Conservation (phyloP, 345 rosid species). For the Turritis glabra region DNA sequence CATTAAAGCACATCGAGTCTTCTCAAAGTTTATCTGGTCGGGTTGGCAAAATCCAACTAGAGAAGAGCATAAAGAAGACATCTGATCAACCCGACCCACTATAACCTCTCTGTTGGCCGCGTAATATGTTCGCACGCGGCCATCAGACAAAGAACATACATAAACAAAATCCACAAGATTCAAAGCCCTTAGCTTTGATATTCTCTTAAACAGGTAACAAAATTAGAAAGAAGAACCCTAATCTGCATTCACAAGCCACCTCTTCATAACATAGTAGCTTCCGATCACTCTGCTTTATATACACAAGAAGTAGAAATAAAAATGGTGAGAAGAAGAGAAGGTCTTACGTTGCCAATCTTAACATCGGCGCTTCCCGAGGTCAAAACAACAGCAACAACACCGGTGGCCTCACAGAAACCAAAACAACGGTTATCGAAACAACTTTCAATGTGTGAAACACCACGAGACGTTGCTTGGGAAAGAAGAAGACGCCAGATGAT, state of each 20-base stretch:
- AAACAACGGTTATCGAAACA: conserved; percentile 65
- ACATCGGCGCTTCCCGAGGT: conserved; percentile 31
- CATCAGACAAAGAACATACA: conserved; percentile 34
- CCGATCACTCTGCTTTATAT: not conserved
- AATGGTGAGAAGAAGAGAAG: conserved; percentile 38
- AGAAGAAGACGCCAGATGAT: conserved; percentile 71
- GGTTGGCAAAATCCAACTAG: conserved; percentile 33
- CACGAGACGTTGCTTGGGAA: conserved; percentile 84
- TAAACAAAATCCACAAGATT: not conserved
- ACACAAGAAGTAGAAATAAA: not conserved
- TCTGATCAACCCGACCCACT: conserved; percentile 39
- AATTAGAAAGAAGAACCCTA: not conserved
- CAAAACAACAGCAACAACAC: conserved; percentile 52
- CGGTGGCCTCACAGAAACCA: conserved; percentile 42
- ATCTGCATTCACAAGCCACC: conserved; percentile 9
- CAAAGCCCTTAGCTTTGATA: conserved; percentile 26
- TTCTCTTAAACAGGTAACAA: not conserved
- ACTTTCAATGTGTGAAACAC: conserved; percentile 77
- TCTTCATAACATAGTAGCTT: conserved; percentile 4
- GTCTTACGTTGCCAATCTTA: conserved; percentile 19
- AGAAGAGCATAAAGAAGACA: conserved; percentile 4
- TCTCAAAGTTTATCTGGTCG: conserved; percentile 37
- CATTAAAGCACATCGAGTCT: conserved; percentile 43
- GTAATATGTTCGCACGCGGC: conserved; percentile 43
- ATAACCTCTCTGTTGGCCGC: conserved; percentile 46